Evolutionary conservation across 805 yeast genomes (phyloP).

Genomic region (Lipomyces sp.): DNA sequence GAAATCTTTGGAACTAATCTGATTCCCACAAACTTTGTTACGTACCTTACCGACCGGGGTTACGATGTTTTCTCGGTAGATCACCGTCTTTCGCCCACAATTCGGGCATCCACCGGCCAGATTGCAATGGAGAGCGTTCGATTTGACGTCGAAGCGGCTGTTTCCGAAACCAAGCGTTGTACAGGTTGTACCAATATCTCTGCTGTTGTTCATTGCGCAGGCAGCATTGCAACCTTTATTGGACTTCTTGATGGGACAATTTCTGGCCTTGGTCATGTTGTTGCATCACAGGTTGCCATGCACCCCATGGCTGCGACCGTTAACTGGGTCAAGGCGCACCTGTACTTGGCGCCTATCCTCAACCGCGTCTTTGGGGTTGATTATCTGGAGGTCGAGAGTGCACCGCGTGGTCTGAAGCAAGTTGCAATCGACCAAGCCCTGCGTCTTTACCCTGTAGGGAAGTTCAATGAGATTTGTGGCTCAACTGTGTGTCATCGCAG

Average conservation of each 20-base stretch:
- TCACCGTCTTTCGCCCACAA: slow-evolving; percentile 1
- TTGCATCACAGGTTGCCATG: slow-evolving; percentile 1
- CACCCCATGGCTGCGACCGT: neutral
- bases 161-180: neutral
- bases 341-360: slow-evolving; percentile 1
- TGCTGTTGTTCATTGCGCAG: neutral
- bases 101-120: neutral
- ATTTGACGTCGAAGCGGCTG: slow-evolving; percentile 1
- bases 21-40: neutral
- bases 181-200: neutral
- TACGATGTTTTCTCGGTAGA: neutral
- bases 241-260: neutral
- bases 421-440: neutral
- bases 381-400: neutral
- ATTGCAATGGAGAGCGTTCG: slow-evolving; percentile 4
- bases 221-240: neutral
- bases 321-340: neutral
- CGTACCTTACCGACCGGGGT: neutral
- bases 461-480: slow-evolving; percentile 2
- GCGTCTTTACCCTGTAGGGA: neutral
- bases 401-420: neutral
- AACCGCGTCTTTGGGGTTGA: neutral
- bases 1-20: neutral
- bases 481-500: slow-evolving; percentile 1
- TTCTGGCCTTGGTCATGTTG: neutral